Conservation (phyloP, 2,329 filamentous ascomycete species). For the Basipetospora chlamydospora region DNA sequence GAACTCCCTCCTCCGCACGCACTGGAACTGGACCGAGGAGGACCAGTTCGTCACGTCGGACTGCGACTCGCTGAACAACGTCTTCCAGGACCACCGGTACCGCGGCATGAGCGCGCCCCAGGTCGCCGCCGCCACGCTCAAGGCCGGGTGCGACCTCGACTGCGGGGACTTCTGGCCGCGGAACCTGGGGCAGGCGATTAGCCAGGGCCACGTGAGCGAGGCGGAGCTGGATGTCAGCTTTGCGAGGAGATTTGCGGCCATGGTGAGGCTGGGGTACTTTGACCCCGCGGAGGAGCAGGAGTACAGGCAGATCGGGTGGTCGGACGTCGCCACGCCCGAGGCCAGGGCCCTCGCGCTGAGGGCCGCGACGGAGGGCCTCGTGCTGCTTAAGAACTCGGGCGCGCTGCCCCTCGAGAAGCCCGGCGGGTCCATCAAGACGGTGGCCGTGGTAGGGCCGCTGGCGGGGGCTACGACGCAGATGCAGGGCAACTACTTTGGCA, state of each 20-base stretch:
- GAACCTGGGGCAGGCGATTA: slow-evolving; percentile 10
- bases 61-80: slow-evolving; percentile 47
- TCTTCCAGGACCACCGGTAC: slow-evolving; percentile 26
- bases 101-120: slow-evolving; percentile 14
- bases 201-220: slow-evolving; percentile 16
- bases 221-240: slow-evolving; percentile 26
- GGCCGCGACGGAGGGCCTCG: slow-evolving; percentile 49
- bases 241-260: slow-evolving; percentile 34
- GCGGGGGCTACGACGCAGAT: slow-evolving; percentile 4
- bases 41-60: slow-evolving; percentile 51
- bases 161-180: slow-evolving; percentile 9
- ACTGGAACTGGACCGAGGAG: slow-evolving; percentile 48
- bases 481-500: slow-evolving; percentile 5
- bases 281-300: slow-evolving; percentile 22
- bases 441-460: slow-evolving; percentile 53
- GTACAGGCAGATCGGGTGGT: slow-evolving; percentile 33
- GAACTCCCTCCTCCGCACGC: slow-evolving; percentile 45
- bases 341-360: slow-evolving; percentile 40
- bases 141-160: slow-evolving; percentile 20
- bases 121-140: slow-evolving; percentile 19
- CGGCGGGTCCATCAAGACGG: slow-evolving; percentile 35
- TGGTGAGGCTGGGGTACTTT: slow-evolving; percentile 45
- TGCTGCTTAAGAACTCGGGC: slow-evolving; percentile 76
- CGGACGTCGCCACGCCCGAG: slow-evolving; percentile 38
- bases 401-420: slow-evolving; percentile 67